These are phyloP conservation scores for Microbotryum scabiosae DNA, from an alignment of 1,284 basidiomycete species.

Conservation along the genomic window DNA sequence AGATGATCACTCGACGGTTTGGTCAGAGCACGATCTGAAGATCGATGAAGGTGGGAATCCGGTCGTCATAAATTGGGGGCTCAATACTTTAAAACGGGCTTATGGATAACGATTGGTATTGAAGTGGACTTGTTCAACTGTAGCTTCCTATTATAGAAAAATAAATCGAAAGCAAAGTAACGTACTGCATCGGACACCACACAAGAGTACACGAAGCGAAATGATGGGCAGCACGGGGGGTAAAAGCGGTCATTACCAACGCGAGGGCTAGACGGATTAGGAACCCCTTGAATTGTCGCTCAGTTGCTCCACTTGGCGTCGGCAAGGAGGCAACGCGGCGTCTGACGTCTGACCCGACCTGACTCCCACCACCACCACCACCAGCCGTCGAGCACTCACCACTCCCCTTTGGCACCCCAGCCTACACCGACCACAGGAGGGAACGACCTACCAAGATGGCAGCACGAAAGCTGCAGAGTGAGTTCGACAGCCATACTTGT, in stretches of 20 bases:
- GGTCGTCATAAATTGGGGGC: too few relatives aligned
- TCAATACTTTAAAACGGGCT: too few relatives aligned
- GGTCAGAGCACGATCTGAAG: too few relatives aligned
- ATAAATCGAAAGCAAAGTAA: too few relatives aligned
- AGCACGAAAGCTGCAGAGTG: conserved; percentile 35
- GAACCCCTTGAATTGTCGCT: neutral
- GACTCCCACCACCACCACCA: neutral
- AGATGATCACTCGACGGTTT: too few relatives aligned
- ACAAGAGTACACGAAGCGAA: neutral
- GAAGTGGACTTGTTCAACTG: too few relatives aligned
- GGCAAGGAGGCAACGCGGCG: neutral
- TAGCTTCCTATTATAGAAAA: too few relatives aligned
- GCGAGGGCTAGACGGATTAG: neutral
- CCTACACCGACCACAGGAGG: neutral
- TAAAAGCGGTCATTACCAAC: neutral
- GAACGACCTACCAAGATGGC: conserved; percentile 27
- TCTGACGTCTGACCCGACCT: neutral
- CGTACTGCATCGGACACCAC: neutral
- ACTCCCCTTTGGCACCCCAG: neutral
- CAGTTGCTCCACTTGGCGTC: neutral
- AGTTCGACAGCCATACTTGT: conserved; percentile 3
- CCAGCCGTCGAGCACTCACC: neutral
- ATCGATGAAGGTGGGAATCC: too few relatives aligned
- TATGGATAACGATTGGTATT: too few relatives aligned
- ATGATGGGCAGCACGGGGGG: neutral